A percentile compares a stretch with the other conserved stretches of the same genome.
Evolutionary conservation across 345 rosid species (phyloP).

Genomic region (Firmiana major): DNA sequence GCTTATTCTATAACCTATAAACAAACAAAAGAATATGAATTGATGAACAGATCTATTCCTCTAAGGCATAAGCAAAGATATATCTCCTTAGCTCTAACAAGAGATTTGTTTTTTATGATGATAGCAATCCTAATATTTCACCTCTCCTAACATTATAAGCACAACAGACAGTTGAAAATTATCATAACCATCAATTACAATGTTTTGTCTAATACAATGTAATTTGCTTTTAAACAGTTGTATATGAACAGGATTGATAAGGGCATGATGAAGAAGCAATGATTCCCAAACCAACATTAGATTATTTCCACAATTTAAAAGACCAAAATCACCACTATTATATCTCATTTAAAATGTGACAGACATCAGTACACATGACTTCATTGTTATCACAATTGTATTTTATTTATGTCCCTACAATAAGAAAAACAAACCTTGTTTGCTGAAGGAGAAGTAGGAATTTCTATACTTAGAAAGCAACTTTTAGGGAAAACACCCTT

Average conservation of each 20-base stretch:
- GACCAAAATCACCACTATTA: neutral
- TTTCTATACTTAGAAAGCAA: conserved; percentile 66
- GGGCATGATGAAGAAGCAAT: neutral
- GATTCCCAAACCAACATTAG: neutral
- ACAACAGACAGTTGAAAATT: neutral
- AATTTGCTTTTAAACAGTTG: neutral
- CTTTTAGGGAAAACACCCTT: conserved; percentile 71
- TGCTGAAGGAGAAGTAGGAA: conserved; percentile 73
- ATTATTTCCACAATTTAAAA: neutral
- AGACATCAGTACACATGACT: neutral
- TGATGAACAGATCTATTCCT: neutral
- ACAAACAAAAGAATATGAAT: neutral
- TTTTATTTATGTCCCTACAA: neutral
- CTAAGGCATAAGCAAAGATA: neutral
- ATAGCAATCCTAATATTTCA: neutral
- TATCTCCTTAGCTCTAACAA: neutral
- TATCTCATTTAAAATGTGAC: neutral
- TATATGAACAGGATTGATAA: neutral
- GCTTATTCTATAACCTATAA: neutral
- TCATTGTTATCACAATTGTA: neutral
- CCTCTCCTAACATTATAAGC: neutral
- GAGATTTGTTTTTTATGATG: neutral
- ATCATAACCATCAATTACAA: neutral
- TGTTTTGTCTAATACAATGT: neutral
- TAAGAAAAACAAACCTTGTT: conserved; percentile 57